Evolutionary conservation across 228 moss, liverwort and hornwort genomes (phyloP), one percentile per base, ranked within the genome.

Genomic region (Sphagnum fallax): DNA sequence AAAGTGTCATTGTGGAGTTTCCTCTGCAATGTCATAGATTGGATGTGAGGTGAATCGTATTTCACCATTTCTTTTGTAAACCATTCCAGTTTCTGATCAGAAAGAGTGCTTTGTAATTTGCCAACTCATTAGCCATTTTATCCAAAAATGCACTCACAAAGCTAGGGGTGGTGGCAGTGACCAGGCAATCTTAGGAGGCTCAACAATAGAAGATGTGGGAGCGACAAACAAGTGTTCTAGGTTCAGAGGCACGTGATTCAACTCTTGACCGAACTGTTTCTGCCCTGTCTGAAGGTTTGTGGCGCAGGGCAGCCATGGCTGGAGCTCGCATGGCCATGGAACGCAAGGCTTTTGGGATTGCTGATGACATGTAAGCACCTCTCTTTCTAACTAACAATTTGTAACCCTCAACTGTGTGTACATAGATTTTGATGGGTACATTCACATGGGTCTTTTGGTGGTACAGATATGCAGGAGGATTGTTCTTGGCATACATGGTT

Each of bases 401-500:
- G 9, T 71, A 5, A 12, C 32, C 32, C 32, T 32, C 32, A 32
- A 32, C 32, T 32, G 32, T 32, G 32, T 3, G 32, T 32, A 32
- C 32, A 32, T 32, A 32, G 32, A 32, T 32, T 32, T 32, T 32
- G 32, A 32, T 32, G 32, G 32, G 32, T 32, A 32, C 32, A 32
- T 32, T 32, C 32, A 32, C 32, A 32, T 32, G 32, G 32, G 32
- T 32, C 32, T 32, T 32, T 2, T 32, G 48, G 10, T 0, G 73
- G 65, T 65, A 75, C 76, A 91, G 89, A 82, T 97, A 97, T 65
- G 91, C 97, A 60, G 97, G 90, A 18, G 97, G 97, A 13, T 82
- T 97, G 15, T 80, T 97, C 63, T 76, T 97, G 72, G 97, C 93
- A 14, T 97, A 93, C 14, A 87, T 97, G 83, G 85, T 97, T 5